Evolutionary conservation across 1,139 yeast genomes (phyloP), one percentile per base, ranked within the genome.

Genomic region (Kodamaea alishanica): DNA sequence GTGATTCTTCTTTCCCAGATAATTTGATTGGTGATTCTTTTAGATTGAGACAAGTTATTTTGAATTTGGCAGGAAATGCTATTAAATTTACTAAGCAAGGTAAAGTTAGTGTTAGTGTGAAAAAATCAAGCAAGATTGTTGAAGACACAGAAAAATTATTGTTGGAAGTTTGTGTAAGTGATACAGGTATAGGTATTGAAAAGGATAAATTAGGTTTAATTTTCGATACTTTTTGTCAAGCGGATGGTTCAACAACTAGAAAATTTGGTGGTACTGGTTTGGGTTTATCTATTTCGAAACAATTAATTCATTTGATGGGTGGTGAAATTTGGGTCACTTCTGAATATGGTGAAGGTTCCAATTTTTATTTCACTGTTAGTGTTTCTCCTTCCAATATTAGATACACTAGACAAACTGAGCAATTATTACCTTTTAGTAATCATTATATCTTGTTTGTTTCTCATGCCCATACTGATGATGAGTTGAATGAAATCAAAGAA

Each of bases 311-410:
- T 54, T 72, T 87, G 44, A 86, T 87, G 95, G 95, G 95, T 33
- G 96, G 85, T 53, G 90, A 84, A 47, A 86, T 86, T 45, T 85
- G 95, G 95, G 95, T 86, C 29, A 79, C 85, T 26, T 84, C 92
- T 1, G 77, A 77, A 40, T 84, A 81, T 54, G 94, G 94, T n/a
- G 69, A 75, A 49, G 95, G 95, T 1, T 84, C 94, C 3, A 83
- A 82, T 52, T 86, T 86, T 57, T 83, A 78, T 59, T 86, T 86
- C 58, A 84, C 95, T 0, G 79, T 86, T 29, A 76, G 86, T 29
- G 90, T 85, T 8, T 74, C 85, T 10, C 89, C 90, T 9, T 87
- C 90, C 2, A 76, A 73, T 41, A 77, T 81, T 20, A 75, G 80
- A 30, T 70, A 84, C 48, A 69, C 79, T 2, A 73, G 85, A 48